Conservation (phyloP, 371 early-diverging fungal species). For the Mucor ambiguus region DNA sequence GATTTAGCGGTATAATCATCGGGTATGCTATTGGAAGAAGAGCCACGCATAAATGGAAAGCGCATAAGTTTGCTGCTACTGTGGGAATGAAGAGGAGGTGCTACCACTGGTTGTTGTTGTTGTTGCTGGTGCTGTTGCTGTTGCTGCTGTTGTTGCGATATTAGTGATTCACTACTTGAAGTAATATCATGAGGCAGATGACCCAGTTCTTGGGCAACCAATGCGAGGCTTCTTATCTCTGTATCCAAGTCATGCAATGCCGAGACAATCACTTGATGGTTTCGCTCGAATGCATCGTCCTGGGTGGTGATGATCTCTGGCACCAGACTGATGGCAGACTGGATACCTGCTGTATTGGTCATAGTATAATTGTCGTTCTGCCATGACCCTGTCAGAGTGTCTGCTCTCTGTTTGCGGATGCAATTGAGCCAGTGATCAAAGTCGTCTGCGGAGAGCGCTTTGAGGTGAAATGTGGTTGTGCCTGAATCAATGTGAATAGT, state of each 20-base stretch:
- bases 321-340: background rate
- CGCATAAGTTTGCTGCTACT: constrained; percentile 3
- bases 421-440: constrained; percentile 62
- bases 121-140: background rate
- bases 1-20: background rate
- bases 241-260: background rate
- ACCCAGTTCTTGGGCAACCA: background rate
- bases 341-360: background rate
- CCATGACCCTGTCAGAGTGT: background rate
- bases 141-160: background rate
- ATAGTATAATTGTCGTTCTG: background rate
- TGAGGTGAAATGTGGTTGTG: constrained; percentile 71
- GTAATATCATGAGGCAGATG: background rate
- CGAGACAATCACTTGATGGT: background rate
- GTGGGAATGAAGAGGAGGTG: constrained; percentile 4
- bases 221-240: background rate
- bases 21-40: background rate
- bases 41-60: constrained; percentile 15
- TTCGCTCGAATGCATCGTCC: background rate
- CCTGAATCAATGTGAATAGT: constrained; percentile 84
- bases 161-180: background rate
- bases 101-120: background rate
- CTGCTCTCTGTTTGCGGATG: constrained; percentile 23
- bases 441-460: constrained; percentile 58
- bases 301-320: background rate